Evolutionary conservation across 257 asterid genomes (phyloP).

Genomic region (Paulownia fortunei): DNA sequence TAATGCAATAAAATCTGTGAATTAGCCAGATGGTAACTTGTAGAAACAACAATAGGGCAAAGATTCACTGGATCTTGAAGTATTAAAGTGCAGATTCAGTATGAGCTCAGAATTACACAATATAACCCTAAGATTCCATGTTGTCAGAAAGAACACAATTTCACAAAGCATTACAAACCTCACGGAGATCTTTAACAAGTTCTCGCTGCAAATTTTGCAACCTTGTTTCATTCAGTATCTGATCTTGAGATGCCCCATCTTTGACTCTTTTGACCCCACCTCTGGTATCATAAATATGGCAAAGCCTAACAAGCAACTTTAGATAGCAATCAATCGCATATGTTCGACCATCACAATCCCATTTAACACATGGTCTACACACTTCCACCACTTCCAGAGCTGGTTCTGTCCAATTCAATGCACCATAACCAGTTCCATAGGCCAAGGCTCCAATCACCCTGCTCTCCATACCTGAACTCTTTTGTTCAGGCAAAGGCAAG

Average conservation of each 20-base stretch:
- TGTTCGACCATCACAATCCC: conserved; percentile 97
- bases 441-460: conserved; percentile 97
- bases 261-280: conserved; percentile 97
- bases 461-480: conserved; percentile 93
- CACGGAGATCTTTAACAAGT: conserved; percentile 83
- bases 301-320: conserved; percentile 91
- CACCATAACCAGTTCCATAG: conserved; percentile 98
- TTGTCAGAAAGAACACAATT: background rate
- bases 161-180: conserved; percentile 59
- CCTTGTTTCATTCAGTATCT: conserved; percentile 92
- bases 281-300: conserved; percentile 91
- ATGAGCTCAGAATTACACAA: background rate
- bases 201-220: conserved; percentile 90
- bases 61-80: background rate
- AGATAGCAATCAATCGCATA: conserved; percentile 96
- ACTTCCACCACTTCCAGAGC: conserved; percentile 98
- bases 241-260: conserved; percentile 98
- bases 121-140: background rate
- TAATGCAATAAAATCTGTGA: conserved; percentile 5
- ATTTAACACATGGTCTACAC: conserved; percentile 91
- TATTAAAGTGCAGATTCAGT: background rate
- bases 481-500: conserved; percentile 89
- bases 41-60: conserved; percentile 9
- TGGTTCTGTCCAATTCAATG: conserved; percentile 95
- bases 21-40: conserved; percentile 3